Evolutionary conservation across 2,329 filamentous ascomycete species (phyloP).

Genomic region (Raffaelea ambrosiae): DNA sequence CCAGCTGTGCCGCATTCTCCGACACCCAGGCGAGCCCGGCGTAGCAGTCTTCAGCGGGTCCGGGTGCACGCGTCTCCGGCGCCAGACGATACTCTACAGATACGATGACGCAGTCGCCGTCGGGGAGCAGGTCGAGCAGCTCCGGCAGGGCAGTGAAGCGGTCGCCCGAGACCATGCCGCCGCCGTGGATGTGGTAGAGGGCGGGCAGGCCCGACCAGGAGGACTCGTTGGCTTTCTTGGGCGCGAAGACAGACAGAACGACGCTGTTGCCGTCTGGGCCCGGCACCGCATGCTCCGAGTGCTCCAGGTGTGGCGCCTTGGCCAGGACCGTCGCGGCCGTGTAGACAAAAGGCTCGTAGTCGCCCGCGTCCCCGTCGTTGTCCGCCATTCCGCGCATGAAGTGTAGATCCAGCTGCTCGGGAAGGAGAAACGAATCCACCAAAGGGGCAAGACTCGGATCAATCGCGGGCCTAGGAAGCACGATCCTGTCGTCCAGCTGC

Average conservation of each 20-base stretch:
- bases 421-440: background rate
- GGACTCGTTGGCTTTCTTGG: background rate
- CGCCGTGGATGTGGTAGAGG: slow-evolving; percentile 1
- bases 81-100: slow-evolving; percentile 2
- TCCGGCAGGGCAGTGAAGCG: background rate
- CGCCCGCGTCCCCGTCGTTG: too few relatives aligned
- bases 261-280: background rate
- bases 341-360: background rate
- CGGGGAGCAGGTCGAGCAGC: background rate
- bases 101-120: background rate
- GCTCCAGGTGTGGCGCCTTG: background rate
- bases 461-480: background rate
- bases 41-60: background rate
- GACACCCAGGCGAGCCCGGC: background rate
- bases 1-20: background rate
- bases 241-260: background rate
- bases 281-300: background rate
- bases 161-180: slow-evolving; percentile 1
- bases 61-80: slow-evolving; percentile 1
- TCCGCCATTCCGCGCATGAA: background rate
- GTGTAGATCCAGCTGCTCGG: background rate
- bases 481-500: background rate
- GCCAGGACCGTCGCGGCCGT: background rate
- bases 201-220: background rate
- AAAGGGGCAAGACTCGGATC: background rate